Evolutionary conservation across 768 basidiomycete species (phyloP).

Genomic region (Flagelloscypha sp.): DNA sequence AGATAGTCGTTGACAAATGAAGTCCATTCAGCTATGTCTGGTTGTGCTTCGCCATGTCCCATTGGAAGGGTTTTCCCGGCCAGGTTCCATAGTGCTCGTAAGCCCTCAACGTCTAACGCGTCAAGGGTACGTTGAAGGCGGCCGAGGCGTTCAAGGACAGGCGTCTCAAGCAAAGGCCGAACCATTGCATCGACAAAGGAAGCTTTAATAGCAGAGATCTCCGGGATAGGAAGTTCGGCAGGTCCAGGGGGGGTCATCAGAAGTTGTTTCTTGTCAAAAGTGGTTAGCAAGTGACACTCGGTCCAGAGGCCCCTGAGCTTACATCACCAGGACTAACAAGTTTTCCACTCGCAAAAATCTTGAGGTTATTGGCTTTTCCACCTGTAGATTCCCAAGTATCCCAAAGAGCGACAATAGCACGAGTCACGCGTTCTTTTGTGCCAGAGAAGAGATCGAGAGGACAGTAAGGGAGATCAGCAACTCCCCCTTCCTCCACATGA

Average conservation of each 20-base stretch:
- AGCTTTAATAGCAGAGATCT: too few species aligned
- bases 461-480: conserved; percentile 52
- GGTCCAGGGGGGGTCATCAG: too few species aligned
- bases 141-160: conserved; percentile 46
- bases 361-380: conserved; percentile 73
- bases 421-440: conserved; percentile 47
- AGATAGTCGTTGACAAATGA: conserved; percentile 51
- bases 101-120: conserved; percentile 77
- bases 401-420: conserved; percentile 67
- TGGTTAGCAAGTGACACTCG: too few species aligned
- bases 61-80: conserved; percentile 21
- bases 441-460: conserved; percentile 87
- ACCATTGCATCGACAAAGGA: conserved; percentile 44
- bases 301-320: too few species aligned
- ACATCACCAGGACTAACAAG: conserved; percentile 53
- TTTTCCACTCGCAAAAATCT: conserved; percentile 65
- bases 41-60: conserved; percentile 34
- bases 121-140: conserved; percentile 72
- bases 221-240: conserved; percentile 7
- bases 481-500: conserved; percentile 62
- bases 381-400: conserved; percentile 57
- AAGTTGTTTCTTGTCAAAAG: too few species aligned
- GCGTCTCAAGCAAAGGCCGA: conserved; percentile 38
- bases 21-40: conserved; percentile 57
- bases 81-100: conserved; percentile 38